phyloP scores from a whole-genome alignment of 2,329 filamentous ascomycete species.

The Phyllosticta citribraziliensis region DNA sequence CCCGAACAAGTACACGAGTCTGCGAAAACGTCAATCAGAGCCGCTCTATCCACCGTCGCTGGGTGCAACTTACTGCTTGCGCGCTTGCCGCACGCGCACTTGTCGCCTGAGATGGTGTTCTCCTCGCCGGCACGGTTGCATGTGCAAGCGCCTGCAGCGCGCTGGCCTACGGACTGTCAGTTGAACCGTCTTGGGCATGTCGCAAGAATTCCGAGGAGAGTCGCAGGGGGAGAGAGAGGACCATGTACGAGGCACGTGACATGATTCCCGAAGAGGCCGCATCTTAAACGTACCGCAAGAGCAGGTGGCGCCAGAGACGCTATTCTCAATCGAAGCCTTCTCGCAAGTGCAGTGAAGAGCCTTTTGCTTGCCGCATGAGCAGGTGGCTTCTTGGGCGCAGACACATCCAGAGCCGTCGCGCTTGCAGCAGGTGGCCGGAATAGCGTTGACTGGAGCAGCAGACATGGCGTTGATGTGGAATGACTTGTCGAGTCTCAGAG shows the following conservation, averaged over 20 bases:
- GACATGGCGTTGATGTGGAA: slow-evolving; percentile 21
- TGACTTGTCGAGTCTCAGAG: background rate
- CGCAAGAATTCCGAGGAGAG: too few species aligned
- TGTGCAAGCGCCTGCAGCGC: slow-evolving; percentile 70
- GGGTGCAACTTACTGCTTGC: slow-evolving; percentile 49
- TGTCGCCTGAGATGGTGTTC: slow-evolving; percentile 53
- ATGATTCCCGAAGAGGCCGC: background rate
- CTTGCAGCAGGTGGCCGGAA: slow-evolving; percentile 50
- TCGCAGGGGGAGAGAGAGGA: background rate
- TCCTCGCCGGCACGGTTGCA: slow-evolving; percentile 64
- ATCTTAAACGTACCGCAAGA: slow-evolving; percentile 55
- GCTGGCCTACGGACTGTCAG: slow-evolving; percentile 40
- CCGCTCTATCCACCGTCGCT: background rate
- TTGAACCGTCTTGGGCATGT: background rate
- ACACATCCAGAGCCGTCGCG: slow-evolving; percentile 46
- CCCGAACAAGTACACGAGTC: slow-evolving; percentile 72
- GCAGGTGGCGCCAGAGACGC: slow-evolving; percentile 61
- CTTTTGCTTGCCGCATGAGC: slow-evolving; percentile 82
- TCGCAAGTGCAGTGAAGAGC: slow-evolving; percentile 81
- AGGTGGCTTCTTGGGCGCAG: slow-evolving; percentile 52
- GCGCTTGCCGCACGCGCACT: slow-evolving; percentile 70
- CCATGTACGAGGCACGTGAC: background rate
- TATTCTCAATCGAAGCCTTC: slow-evolving; percentile 68
- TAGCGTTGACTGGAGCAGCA: slow-evolving; percentile 24
- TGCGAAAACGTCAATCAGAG: slow-evolving; percentile 11